phyloP scores from a whole-genome alignment of 352 stramenopile genomes.

The Pelagophyceae sp. region DNA sequence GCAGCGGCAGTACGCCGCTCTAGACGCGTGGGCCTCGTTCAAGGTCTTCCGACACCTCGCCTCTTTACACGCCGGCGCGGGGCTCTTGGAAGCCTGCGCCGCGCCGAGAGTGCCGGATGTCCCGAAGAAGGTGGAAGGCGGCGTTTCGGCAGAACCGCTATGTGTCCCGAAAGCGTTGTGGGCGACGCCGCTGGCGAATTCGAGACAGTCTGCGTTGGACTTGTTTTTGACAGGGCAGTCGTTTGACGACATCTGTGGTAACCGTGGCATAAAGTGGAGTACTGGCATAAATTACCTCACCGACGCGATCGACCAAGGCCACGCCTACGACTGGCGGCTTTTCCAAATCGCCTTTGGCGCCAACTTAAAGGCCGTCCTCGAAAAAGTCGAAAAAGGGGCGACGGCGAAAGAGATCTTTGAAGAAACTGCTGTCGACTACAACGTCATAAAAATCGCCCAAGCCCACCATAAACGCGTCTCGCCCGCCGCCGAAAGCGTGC shows the following conservation, averaged over 20 bases:
- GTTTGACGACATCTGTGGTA: background rate
- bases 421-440: too few species aligned
- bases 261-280: background rate
- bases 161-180: too few species aligned
- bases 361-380: too few species aligned
- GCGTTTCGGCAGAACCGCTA: too few species aligned
- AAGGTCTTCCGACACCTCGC: background rate
- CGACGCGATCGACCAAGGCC: background rate
- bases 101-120: background rate
- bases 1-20: constrained; percentile 6
- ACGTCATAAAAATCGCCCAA: too few species aligned
- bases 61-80: background rate
- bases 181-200: too few species aligned
- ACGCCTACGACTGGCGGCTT: constrained; percentile 14
- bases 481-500: too few species aligned
- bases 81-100: background rate
- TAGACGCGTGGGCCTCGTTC: constrained; percentile 9
- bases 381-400: too few species aligned
- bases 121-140: background rate
- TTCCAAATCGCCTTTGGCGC: too few species aligned
- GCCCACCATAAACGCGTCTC: too few species aligned
- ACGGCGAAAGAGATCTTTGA: too few species aligned
- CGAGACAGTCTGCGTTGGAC: background rate
- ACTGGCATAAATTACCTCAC: background rate
- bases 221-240: background rate